phyloP scores from a whole-genome alignment of 225 moss, liverwort and hornwort genomes.

The Lunularia cruciata region DNA sequence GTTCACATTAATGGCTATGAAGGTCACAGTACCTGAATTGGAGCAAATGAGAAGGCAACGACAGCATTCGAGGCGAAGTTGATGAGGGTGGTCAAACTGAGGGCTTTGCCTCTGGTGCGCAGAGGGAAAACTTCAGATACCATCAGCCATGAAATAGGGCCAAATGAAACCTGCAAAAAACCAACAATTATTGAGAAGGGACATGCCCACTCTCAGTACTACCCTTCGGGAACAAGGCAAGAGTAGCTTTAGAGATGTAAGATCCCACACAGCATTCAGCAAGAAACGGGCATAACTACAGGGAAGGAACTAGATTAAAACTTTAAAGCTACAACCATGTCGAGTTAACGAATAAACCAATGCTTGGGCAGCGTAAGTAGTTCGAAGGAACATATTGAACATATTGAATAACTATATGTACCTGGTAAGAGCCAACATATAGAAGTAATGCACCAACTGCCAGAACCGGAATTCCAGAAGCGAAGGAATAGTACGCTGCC shows the following conservation, averaged over 20 bases:
- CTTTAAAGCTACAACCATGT: background rate
- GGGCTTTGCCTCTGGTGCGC: slow-evolving; percentile 76
- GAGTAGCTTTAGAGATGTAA: no score
- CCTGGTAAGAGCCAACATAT: slow-evolving; percentile 94
- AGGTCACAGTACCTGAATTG: slow-evolving; percentile 52
- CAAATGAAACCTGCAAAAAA: slow-evolving; percentile 62
- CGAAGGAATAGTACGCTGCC: slow-evolving; percentile 79
- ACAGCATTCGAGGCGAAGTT: slow-evolving; percentile 91
- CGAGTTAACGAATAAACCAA: background rate
- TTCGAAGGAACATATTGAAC: background rate
- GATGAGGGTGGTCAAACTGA: slow-evolving; percentile 80
- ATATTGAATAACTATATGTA: background rate
- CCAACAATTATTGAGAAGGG: background rate
- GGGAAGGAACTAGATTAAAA: no score
- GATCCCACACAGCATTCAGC: background rate
- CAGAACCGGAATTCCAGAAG: slow-evolving; percentile 56
- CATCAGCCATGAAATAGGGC: slow-evolving; percentile 95
- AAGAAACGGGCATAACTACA: background rate
- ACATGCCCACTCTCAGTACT: background rate
- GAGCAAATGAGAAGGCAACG: slow-evolving; percentile 88
- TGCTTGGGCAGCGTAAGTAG: background rate
- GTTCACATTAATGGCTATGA: no score
- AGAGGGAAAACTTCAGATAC: slow-evolving; percentile 93
- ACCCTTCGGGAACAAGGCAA: no score
- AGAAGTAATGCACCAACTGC: slow-evolving; percentile 76